phyloP scores from a whole-genome alignment of 2,329 filamentous ascomycete species.

The Pseudocercospora pini-densiflorae region DNA sequence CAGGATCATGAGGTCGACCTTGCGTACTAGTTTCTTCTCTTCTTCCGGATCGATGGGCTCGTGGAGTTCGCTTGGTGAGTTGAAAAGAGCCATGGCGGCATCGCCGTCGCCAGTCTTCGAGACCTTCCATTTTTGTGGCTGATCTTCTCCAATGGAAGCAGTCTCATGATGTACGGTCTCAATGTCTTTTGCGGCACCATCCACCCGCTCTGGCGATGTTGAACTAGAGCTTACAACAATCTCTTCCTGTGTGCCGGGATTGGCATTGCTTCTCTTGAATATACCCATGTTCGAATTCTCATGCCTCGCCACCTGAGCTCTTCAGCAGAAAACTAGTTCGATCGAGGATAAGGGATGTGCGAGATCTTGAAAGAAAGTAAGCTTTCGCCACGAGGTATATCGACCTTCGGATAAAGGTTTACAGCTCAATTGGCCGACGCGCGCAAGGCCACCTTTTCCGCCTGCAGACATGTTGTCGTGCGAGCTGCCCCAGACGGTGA shows the following conservation, averaged over 20 bases:
- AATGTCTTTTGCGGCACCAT: constrained; percentile 16
- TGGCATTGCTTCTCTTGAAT: constrained; percentile 24
- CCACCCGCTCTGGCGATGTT: constrained; percentile 11
- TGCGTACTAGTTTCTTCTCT: constrained; percentile 55
- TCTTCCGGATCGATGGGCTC: constrained; percentile 55
- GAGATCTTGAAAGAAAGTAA: background rate
- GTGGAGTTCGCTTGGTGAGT: constrained; percentile 45
- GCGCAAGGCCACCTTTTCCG: background rate
- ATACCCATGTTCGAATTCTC: constrained; percentile 22
- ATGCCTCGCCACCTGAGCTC: background rate
- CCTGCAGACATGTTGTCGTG: background rate
- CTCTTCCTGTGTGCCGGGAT: constrained; percentile 17
- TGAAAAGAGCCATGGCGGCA: constrained; percentile 57
- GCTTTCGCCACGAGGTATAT: constrained; percentile 2
- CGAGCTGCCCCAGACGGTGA: background rate
- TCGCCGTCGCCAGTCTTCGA: constrained; percentile 44
- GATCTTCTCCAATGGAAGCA: constrained; percentile 7
- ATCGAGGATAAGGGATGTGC: background rate
- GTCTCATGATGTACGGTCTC: constrained; percentile 22
- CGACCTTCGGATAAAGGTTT: background rate
- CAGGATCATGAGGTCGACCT: constrained; percentile 65
- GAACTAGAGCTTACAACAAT: constrained; percentile 18
- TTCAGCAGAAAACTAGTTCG: background rate
- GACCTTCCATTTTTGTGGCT: constrained; percentile 33
- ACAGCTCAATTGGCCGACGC: background rate